These are phyloP conservation scores for Calonectria fujianensis DNA, from an alignment of 2,329 filamentous ascomycete genomes.

Conservation along the genomic window DNA sequence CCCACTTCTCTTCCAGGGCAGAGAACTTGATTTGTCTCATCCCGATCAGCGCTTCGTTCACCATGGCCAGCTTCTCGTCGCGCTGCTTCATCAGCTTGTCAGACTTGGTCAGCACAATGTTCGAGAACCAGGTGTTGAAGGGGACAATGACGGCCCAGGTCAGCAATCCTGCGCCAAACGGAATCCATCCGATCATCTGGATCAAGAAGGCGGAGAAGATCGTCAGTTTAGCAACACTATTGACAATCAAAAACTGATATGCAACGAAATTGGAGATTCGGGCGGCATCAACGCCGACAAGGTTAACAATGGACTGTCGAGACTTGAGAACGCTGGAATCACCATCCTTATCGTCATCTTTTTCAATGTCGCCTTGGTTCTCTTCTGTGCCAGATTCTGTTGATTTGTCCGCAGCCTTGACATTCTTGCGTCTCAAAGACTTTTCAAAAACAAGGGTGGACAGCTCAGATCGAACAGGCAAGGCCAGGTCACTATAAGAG, in stretches of 20 bases:
- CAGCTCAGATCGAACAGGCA: constrained; percentile 82
- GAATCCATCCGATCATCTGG: constrained; percentile 82
- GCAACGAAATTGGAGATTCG: constrained; percentile 81
- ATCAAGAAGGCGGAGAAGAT: constrained; percentile 80
- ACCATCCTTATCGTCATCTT: constrained; percentile 68
- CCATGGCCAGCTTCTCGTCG: constrained; percentile 83
- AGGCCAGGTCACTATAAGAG: constrained; percentile 75
- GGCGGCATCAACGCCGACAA: constrained; percentile 85
- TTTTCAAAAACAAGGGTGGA: constrained; percentile 85
- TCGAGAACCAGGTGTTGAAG: constrained; percentile 80
- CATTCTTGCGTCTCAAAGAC: constrained; percentile 84
- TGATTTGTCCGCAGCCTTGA: constrained; percentile 76
- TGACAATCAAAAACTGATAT: constrained; percentile 79
- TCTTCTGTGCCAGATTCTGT: constrained; percentile 60
- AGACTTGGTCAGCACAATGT: constrained; percentile 78
- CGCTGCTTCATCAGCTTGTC: constrained; percentile 84
- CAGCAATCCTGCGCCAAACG: constrained; percentile 78
- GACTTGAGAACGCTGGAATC: constrained; percentile 63
- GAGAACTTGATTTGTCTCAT: constrained; percentile 92
- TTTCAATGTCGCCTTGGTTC: constrained; percentile 67
- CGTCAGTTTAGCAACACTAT: constrained; percentile 76
- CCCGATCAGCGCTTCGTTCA: constrained; percentile 85
- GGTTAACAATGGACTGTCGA: constrained; percentile 83
- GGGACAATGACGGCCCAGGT: constrained; percentile 80
- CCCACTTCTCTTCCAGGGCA: constrained; percentile 84